phyloP scores from a whole-genome alignment of 2,329 filamentous ascomycete species.

The Parastagonospora nodorum region DNA sequence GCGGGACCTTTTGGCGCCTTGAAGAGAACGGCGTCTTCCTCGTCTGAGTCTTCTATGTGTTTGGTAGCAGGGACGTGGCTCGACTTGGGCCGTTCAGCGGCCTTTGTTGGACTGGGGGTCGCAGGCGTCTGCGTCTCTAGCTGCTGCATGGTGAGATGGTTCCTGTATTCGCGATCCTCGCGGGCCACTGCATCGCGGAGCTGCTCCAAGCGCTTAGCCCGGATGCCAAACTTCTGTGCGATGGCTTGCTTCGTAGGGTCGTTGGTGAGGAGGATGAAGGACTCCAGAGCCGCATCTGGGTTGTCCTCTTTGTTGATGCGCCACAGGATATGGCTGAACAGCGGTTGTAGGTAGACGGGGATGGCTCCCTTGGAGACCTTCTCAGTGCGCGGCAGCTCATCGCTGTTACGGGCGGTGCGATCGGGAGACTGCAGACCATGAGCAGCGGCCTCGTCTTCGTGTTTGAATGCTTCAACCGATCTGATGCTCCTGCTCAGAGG shows the following conservation, averaged over 20 bases:
- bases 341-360: slow-evolving; percentile 50
- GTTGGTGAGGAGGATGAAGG: slow-evolving; percentile 59
- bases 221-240: slow-evolving; percentile 57
- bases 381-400: slow-evolving; percentile 23
- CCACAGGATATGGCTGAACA: slow-evolving; percentile 59
- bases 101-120: slow-evolving; percentile 16
- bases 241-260: slow-evolving; percentile 52
- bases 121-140: slow-evolving; percentile 39
- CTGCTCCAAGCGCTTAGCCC: slow-evolving; percentile 56
- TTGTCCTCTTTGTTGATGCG: slow-evolving; percentile 56
- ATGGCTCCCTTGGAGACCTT: slow-evolving; percentile 38
- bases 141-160: slow-evolving; percentile 45
- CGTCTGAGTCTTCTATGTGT: slow-evolving; percentile 34
- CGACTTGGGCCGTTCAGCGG: slow-evolving; percentile 33
- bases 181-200: slow-evolving; percentile 55
- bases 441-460: slow-evolving; percentile 23
- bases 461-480: slow-evolving; percentile 25
- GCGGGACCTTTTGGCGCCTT: slow-evolving; percentile 45
- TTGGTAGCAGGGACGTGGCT: slow-evolving; percentile 26
- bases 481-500: slow-evolving; percentile 33
- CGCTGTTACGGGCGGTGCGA: slow-evolving; percentile 38
- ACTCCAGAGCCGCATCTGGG: slow-evolving; percentile 53
- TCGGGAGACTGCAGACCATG: slow-evolving; percentile 25
- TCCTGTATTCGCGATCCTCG: slow-evolving; percentile 55
- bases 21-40: slow-evolving; percentile 47